Evolutionary conservation across 2,329 filamentous ascomycete species (phyloP), one percentile per base, ranked within the genome.

Genomic region (Cercospora zeae-maydis): DNA sequence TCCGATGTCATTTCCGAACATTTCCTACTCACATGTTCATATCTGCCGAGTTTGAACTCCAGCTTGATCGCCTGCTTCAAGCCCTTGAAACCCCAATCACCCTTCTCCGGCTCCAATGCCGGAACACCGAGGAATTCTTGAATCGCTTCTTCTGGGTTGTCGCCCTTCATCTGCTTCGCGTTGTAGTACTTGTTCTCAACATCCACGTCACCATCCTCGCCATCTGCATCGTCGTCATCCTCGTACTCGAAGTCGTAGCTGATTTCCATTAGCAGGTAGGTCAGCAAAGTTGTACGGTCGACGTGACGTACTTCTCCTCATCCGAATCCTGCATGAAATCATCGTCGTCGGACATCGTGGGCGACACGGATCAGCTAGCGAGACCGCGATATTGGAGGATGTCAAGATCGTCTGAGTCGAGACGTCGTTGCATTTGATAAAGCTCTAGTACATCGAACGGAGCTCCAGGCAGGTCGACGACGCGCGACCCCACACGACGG

Each of bases 121-220:
- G 92, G 92, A 66, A 99, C 89, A 33, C 87, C 90, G n/a, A 98
- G 80, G 72, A 99, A 99, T 76, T 98, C 93, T 36, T 88, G 86
- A 61, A 99, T 90, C 1, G 95, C 95, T 70, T 92, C 92, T 72
- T 95, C 86, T 0, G 93, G 92, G 62, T 93, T 92, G 66, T 88
- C 88, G 47, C 83, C 82, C 81, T 98, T 99, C 75, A 96, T 88
- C 80, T 98, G 93, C 79, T 99, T 99, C 47, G 95, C 95, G 78
- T 97, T 98, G 84, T 98, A 99, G 82, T 99, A 99, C 80, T 96
- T 97, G 82, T 99, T 99, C 77, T 99, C 95, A 76, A 98, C 96
- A 70, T 93, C 92, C 71, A 97, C 90, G 75, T 97, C 92, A 62
- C 88, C 92, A 33, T 85, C 87, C 62, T 96, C 89, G 47, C 96